Conservation (phyloP, 768 basidiomycete species). For the Saitozyma sp. region DNA sequence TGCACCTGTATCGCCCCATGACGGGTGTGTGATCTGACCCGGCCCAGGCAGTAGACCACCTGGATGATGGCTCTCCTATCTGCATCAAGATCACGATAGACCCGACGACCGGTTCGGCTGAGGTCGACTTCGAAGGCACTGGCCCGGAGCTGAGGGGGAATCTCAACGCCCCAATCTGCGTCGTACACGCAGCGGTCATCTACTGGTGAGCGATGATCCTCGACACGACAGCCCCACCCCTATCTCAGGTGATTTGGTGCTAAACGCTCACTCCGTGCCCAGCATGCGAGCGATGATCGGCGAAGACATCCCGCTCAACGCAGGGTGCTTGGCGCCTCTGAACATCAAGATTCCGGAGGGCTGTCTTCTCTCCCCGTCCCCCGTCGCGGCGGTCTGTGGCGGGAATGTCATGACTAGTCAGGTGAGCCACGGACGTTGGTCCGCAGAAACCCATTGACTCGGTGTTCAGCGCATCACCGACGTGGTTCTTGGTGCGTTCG, state of each 20-base stretch:
- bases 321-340: conserved; percentile 83
- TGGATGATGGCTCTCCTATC: conserved; percentile 45
- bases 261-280: conserved; percentile 21
- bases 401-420: conserved; percentile 40
- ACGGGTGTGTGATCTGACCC: neutral
- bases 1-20: too few relatives aligned
- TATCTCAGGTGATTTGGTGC: too few relatives aligned
- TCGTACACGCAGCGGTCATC: conserved; percentile 38
- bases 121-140: conserved; percentile 69
- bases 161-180: conserved; percentile 38
- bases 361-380: conserved; percentile 33
- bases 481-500: conserved; percentile 41
- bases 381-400: conserved; percentile 35
- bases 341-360: conserved; percentile 34
- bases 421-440: too few relatives aligned
- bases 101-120: conserved; percentile 69
- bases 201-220: conserved; percentile 24
- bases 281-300: conserved; percentile 51
- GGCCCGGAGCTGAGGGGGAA: conserved; percentile 53
- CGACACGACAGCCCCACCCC: neutral
- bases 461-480: conserved; percentile 40
- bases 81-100: conserved; percentile 72
- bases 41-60: conserved; percentile 66
- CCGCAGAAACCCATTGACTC: too few relatives aligned
- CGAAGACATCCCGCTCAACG: conserved; percentile 76